Percentiles rank a stretch among this genome's conserved stretches.
Evolutionary conservation across 805 yeast genomes (phyloP).

Genomic region (Vanderwaltozyma verrucispora): DNA sequence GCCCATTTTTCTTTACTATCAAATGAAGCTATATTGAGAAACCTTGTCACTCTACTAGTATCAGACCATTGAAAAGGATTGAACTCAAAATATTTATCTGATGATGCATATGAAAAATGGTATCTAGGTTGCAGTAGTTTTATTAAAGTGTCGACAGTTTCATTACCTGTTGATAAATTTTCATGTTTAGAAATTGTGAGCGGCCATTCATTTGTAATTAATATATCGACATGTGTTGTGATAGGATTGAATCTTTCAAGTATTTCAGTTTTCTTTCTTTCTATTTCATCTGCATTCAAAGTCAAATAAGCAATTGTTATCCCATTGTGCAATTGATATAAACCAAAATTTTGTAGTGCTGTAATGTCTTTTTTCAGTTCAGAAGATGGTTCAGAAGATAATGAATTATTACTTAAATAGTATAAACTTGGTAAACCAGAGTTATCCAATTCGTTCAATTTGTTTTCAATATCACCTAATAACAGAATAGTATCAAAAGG

Average conservation of each 20-base stretch:
- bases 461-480: constrained; percentile 35
- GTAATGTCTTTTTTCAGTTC: constrained; percentile 19
- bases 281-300: constrained; percentile 18
- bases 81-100: constrained; percentile 43
- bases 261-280: constrained; percentile 20
- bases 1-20: constrained; percentile 55
- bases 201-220: constrained; percentile 57
- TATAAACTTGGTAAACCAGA: constrained; percentile 12
- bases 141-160: constrained; percentile 38
- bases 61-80: constrained; percentile 49
- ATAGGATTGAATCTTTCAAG: constrained; percentile 7
- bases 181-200: constrained; percentile 36
- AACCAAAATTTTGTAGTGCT: constrained; percentile 28
- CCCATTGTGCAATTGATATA: constrained; percentile 35
- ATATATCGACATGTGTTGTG: constrained; percentile 36
- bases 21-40: constrained; percentile 53
- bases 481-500: constrained; percentile 51
- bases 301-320: constrained; percentile 38
- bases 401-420: constrained; percentile 8
- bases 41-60: constrained; percentile 39
- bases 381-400: constrained; percentile 1
- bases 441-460: constrained; percentile 6
- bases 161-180: constrained; percentile 36
- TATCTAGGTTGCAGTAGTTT: constrained; percentile 46
- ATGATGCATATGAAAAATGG: constrained; percentile 41